Percentiles rank a stretch among this genome's conserved stretches.
Conservation (phyloP, 1,139 yeast genomes). For the Geotrichum klebahnii region DNA sequence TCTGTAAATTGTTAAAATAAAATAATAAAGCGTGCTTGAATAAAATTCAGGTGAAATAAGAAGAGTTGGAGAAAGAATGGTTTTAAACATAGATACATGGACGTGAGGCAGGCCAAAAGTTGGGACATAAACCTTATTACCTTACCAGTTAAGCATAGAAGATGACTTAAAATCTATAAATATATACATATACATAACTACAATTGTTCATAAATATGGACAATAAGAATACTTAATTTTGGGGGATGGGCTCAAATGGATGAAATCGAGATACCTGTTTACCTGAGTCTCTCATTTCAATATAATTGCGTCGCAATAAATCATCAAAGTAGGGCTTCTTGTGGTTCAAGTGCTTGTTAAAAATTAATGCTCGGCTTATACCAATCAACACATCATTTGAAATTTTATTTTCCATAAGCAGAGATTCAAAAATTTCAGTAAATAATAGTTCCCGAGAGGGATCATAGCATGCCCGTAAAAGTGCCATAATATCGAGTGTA, state of each 20-base stretch:
- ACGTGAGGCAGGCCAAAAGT: too few species aligned
- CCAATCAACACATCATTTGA: slow-evolving; percentile 14
- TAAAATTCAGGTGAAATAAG: too few species aligned
- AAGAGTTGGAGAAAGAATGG: too few species aligned
- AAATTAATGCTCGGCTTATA: slow-evolving; percentile 9
- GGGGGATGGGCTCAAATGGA: neutral
- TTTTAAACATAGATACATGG: too few species aligned
- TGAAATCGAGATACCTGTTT: neutral
- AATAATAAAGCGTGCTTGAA: too few species aligned
- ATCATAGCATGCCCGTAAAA: slow-evolving; percentile 39
- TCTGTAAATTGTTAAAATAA: too few species aligned
- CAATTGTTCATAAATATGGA: too few species aligned
- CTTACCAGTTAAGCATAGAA: neutral
- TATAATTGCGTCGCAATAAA: slow-evolving; percentile 9
- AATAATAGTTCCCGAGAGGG: slow-evolving; percentile 18
- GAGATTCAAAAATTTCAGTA: slow-evolving; percentile 16
- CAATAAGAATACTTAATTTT: neutral
- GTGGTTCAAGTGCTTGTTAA: slow-evolving; percentile 7
- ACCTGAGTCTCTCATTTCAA: slow-evolving; percentile 1
- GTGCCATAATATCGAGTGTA: slow-evolving; percentile 83
- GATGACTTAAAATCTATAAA: neutral
- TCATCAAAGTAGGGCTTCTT: slow-evolving; percentile 9
- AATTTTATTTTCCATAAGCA: slow-evolving; percentile 25
- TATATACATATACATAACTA: too few species aligned
- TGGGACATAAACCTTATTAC: too few species aligned